Percentiles rank a stretch among this genome's conserved stretches.
Conservation (phyloP, 352 stramenopile genomes). For the Phytopythium oedochilum region DNA sequence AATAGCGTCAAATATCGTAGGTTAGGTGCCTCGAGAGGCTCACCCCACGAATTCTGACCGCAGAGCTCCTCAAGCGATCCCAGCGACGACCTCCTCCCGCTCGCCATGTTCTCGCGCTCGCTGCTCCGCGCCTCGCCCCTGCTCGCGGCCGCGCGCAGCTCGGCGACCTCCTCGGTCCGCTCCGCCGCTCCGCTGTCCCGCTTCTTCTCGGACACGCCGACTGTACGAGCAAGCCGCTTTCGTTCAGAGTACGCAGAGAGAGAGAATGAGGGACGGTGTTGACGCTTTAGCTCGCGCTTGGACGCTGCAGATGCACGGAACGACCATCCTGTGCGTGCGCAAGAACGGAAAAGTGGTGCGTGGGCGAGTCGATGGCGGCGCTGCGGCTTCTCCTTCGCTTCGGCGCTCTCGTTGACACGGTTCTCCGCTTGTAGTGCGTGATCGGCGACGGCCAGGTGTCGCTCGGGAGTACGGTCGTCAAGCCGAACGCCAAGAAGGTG, state of each 20-base stretch:
- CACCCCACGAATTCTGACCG: neutral
- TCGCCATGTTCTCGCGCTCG: slow-evolving; percentile 57
- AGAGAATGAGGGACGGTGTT: neutral
- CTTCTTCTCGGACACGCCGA: slow-evolving; percentile 51
- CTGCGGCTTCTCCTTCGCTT: no score
- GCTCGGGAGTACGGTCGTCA: slow-evolving; percentile 94
- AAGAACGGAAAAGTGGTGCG: slow-evolving; percentile 97
- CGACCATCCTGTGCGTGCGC: slow-evolving; percentile 97
- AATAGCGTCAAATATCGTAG: neutral
- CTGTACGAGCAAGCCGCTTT: slow-evolving; percentile 18
- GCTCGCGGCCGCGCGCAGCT: slow-evolving; percentile 2
- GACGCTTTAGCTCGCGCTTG: neutral
- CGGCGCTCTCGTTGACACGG: neutral
- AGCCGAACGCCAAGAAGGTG: slow-evolving; percentile 98
- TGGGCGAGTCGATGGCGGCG: slow-evolving; percentile 4
- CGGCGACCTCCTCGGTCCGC: slow-evolving; percentile 6
- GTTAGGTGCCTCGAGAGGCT: neutral
- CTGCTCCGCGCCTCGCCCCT: slow-evolving; percentile 35
- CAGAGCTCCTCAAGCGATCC: neutral
- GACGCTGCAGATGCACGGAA: slow-evolving; percentile 86
- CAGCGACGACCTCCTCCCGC: neutral
- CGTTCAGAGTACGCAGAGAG: neutral
- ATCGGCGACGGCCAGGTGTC: slow-evolving; percentile 99
- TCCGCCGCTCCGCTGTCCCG: slow-evolving; percentile 15
- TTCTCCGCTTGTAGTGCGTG: slow-evolving; percentile 56